Percentiles rank a stretch among this genome's conserved stretches.
These are phyloP conservation scores for Saturnispora serradocipensis DNA, from an alignment of 805 yeast species.

Conservation along the genomic window DNA sequence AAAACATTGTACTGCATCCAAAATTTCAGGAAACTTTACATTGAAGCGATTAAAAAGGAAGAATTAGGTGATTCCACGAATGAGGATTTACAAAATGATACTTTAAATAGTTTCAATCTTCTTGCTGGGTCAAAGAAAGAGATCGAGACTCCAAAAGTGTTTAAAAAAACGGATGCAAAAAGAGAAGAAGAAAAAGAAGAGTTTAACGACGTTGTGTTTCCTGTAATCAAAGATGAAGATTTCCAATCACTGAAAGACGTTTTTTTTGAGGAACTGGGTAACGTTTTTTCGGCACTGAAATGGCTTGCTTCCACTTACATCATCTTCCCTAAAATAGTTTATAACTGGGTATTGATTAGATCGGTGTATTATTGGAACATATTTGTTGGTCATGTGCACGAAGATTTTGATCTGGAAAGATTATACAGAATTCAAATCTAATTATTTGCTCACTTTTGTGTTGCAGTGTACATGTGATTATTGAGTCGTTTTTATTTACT, in stretches of 20 bases:
- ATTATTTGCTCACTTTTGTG: background rate
- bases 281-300: constrained; percentile 44
- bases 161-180: constrained; percentile 14
- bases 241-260: constrained; percentile 16
- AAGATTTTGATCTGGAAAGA: constrained; percentile 26
- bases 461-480: background rate
- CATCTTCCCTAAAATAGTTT: constrained; percentile 57
- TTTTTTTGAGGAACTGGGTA: constrained; percentile 14
- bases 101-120: background rate
- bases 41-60: constrained; percentile 22
- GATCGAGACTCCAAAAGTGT: constrained; percentile 15
- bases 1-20: constrained; percentile 71
- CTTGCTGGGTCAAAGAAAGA: background rate
- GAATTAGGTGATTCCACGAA: constrained; percentile 16
- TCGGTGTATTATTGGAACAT: constrained; percentile 57
- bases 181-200: constrained; percentile 16
- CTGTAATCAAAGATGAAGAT: constrained; percentile 8
- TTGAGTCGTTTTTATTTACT: constrained; percentile 1
- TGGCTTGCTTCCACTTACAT: constrained; percentile 61
- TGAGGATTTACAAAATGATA: background rate
- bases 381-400: constrained; percentile 53
- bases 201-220: constrained; percentile 20
- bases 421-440: constrained; percentile 18
- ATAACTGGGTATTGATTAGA: constrained; percentile 40
- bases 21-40: constrained; percentile 54